Evolutionary conservation across 352 stramenopile species (phyloP).

Genomic region (Phytopythium vexans): DNA sequence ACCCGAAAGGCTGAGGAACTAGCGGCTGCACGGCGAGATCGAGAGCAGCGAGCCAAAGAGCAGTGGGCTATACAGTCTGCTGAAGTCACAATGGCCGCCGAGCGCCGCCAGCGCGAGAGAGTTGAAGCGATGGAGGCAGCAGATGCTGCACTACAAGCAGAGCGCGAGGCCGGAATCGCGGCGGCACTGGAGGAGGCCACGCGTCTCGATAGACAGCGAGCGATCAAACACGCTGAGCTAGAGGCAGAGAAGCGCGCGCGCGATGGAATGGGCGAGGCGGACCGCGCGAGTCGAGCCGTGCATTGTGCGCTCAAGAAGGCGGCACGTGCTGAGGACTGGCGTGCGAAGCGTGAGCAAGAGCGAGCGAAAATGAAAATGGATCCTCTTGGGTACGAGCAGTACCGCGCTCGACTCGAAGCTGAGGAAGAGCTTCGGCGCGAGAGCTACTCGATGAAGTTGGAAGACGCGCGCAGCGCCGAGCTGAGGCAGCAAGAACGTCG

Average conservation of each 20-base stretch:
- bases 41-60: conserved; percentile 1
- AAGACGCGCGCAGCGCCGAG: conserved; percentile 24
- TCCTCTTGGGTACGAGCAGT: conserved; percentile 47
- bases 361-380: conserved; percentile 42
- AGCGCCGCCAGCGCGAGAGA: conserved; percentile 7
- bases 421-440: conserved; percentile 56
- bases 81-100: too few relatives aligned
- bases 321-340: conserved; percentile 32
- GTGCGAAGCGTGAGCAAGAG: conserved; percentile 45
- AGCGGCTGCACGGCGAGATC: too few relatives aligned
- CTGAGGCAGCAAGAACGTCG: conserved; percentile 25
- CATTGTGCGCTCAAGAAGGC: conserved; percentile 41
- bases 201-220: conserved; percentile 20
- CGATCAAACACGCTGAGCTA: conserved; percentile 34
- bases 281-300: conserved; percentile 31
- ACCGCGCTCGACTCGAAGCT: conserved; percentile 29
- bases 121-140: conserved; percentile 19
- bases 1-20: too few relatives aligned
- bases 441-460: conserved; percentile 35
- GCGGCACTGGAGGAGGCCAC: conserved; percentile 1
- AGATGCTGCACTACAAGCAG: conserved; percentile 11
- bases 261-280: conserved; percentile 31
- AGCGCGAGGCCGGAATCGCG: conserved; percentile 6
- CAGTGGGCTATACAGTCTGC: conserved; percentile 13
- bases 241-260: conserved; percentile 28